Evolutionary conservation across 176 grass and related monocot genomes (phyloP).

Genomic region (Saccharum spontaneum): DNA sequence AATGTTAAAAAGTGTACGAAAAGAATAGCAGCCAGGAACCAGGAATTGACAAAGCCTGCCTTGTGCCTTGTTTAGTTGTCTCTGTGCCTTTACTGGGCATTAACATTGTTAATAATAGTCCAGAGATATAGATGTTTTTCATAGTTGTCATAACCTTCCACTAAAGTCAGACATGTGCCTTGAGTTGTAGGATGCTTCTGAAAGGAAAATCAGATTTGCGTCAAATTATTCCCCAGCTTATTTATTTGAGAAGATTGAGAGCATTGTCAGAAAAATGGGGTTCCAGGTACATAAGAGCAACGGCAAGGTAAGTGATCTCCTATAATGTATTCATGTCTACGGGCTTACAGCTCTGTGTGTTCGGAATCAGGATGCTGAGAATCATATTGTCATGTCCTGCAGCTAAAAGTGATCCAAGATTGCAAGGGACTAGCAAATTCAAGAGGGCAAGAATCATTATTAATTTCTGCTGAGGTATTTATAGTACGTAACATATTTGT

Average conservation of each 20-base stretch:
- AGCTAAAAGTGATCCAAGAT: constrained; percentile 74
- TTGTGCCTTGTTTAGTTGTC: constrained; percentile 1
- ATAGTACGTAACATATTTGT: background rate
- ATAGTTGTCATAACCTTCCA: background rate
- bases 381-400: constrained; percentile 16
- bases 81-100: background rate
- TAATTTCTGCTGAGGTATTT: constrained; percentile 78
- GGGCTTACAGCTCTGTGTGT: background rate
- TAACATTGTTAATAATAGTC: background rate
- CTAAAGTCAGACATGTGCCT: constrained; percentile 8
- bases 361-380: constrained; percentile 11
- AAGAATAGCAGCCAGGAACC: constrained; percentile 13
- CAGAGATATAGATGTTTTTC: background rate
- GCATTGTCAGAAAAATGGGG: constrained; percentile 68
- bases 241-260: constrained; percentile 85
- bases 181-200: constrained; percentile 68
- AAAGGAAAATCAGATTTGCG: constrained; percentile 90
- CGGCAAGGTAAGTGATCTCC: constrained; percentile 59
- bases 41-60: background rate
- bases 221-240: constrained; percentile 72
- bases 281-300: constrained; percentile 68
- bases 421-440: constrained; percentile 49
- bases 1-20: constrained; percentile 1
- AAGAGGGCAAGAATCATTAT: constrained; percentile 42
- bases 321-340: background rate